Conservation (phyloP, 441 rosid genomes). For the California macrophylla region DNA sequence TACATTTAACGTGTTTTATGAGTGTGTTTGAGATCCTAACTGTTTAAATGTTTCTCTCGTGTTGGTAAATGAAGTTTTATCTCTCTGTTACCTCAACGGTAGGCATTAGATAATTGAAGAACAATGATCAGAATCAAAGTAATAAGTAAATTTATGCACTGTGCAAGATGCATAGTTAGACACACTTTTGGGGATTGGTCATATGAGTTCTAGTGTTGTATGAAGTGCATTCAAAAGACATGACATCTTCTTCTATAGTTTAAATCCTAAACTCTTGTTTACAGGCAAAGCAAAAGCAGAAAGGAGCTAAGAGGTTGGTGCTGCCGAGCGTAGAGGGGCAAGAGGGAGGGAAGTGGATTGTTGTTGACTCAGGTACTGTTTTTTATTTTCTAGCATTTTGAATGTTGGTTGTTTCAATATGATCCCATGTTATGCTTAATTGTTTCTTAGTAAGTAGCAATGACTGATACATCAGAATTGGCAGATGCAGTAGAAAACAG, state of each 20-base stretch:
- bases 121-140: neutral
- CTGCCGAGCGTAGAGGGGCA: constrained; percentile 68
- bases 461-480: neutral
- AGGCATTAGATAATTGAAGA: neutral
- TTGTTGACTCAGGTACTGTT: constrained; percentile 66
- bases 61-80: neutral
- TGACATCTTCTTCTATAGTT: neutral
- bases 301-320: constrained; percentile 45
- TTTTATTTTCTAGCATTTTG: neutral
- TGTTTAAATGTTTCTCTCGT: neutral
- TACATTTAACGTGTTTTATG: neutral
- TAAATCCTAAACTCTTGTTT: constrained; percentile 6
- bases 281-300: constrained; percentile 80
- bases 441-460: neutral
- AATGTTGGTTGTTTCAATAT: neutral
- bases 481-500: neutral
- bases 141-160: neutral
- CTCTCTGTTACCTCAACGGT: no score
- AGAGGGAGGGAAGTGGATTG: constrained; percentile 75
- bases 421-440: neutral
- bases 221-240: neutral
- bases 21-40: neutral
- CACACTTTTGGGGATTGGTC: neutral
- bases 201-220: neutral
- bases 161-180: neutral